A percentile compares a stretch with the other conserved stretches of the same genome.
phyloP scores from a whole-genome alignment of 2,329 filamentous ascomycete species.

The Diplodia corticola region DNA sequence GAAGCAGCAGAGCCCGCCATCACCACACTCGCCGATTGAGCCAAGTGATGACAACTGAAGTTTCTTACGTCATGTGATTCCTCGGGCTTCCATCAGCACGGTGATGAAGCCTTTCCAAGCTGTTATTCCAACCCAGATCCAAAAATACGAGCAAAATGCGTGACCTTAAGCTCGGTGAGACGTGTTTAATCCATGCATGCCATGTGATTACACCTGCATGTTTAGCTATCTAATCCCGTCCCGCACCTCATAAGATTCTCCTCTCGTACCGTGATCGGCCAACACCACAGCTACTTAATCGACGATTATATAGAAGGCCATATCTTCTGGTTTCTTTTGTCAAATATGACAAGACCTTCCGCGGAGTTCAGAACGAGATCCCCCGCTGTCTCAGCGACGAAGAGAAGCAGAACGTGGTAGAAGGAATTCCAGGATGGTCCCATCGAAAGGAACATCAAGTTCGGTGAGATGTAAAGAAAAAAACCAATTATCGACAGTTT shows the following conservation, averaged over 20 bases:
- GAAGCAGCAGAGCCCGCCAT: too few species aligned
- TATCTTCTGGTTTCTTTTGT: slow-evolving; percentile 31
- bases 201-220: slow-evolving; percentile 14
- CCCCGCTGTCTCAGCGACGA: slow-evolving; percentile 35
- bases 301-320: slow-evolving; percentile 26
- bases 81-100: too few species aligned
- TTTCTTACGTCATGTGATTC: too few species aligned
- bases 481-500: slow-evolving; percentile 26
- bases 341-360: slow-evolving; percentile 30
- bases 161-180: too few species aligned
- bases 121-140: too few species aligned
- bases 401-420: slow-evolving; percentile 34
- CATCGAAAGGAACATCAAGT: slow-evolving; percentile 33
- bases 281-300: slow-evolving; percentile 26
- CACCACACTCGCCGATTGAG: too few species aligned
- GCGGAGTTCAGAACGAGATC: slow-evolving; percentile 25
- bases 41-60: too few species aligned
- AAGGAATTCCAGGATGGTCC: slow-evolving; percentile 30
- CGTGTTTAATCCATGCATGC: not conserved
- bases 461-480: slow-evolving; percentile 40
- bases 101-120: too few species aligned
- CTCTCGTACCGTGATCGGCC: slow-evolving; percentile 21
- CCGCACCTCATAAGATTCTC: not conserved
- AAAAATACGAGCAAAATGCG: too few species aligned
- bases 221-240: not conserved